Percentiles rank a stretch among this genome's conserved stretches.
phyloP scores from a whole-genome alignment of 2,329 filamentous ascomycete genomes.

The Leptosphaerulina australis region DNA sequence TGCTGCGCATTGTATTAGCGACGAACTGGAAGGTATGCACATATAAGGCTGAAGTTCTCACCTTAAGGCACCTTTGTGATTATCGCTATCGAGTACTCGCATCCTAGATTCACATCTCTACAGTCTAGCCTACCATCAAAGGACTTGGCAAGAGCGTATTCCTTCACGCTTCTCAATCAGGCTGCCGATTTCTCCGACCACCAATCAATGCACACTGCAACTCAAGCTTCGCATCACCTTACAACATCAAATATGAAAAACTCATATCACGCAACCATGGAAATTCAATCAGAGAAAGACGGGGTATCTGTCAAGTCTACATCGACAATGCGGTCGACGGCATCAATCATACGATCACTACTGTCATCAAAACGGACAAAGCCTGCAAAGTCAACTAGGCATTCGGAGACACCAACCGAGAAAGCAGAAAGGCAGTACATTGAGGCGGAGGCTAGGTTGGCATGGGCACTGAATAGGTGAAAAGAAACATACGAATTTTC shows the following conservation, averaged over 20 bases:
- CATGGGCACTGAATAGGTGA: constrained; percentile 13
- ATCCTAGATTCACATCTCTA: too few species aligned
- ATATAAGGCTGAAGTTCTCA: too few species aligned
- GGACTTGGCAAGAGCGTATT: too few species aligned
- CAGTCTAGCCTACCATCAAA: too few species aligned
- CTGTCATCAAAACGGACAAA: constrained; percentile 22
- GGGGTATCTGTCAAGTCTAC: constrained; percentile 28
- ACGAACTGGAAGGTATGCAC: not conserved
- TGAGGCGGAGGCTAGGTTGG: constrained; percentile 27
- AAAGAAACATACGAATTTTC: too few species aligned
- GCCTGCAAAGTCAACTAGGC: constrained; percentile 1
- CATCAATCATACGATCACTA: constrained; percentile 31
- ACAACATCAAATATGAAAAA: constrained; percentile 8
- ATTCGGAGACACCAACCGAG: constrained; percentile 12
- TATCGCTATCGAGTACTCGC: too few species aligned
- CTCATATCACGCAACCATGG: constrained; percentile 2
- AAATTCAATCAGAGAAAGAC: constrained; percentile 14
- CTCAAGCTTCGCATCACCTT: not conserved
- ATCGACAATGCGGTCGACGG: constrained; percentile 35
- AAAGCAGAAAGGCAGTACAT: constrained; percentile 19
- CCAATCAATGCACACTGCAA: not conserved
- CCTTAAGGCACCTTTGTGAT: too few species aligned
- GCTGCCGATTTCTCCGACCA: not conserved
- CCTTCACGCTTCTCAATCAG: not conserved
- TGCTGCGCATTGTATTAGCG: not conserved